Evolutionary conservation across 345 rosid species (phyloP).

Genomic region (Brassica napus): Da-Ae NC_063452.1:43125501-43126000

Average conservation of each 20-base stretch:
- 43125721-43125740: neutral
- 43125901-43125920: neutral
- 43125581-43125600: neutral
- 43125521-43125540: neutral
- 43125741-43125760: conserved; percentile 13
- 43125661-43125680: neutral
- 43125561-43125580: neutral
- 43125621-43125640: neutral
- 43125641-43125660: neutral
- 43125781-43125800: neutral
- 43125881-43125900: neutral
- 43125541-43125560: neutral
- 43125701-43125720: conserved; percentile 5
- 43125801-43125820: neutral
- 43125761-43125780: neutral
- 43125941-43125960: neutral
- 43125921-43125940: neutral
- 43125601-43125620: neutral
- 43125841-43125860: neutral
- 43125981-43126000: conserved; percentile 6
- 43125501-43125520: neutral
- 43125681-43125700: neutral
- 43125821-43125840: neutral
- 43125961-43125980: neutral
- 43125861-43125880: conserved; percentile 14